A percentile compares a stretch with the other conserved stretches of the same genome.
Evolutionary conservation across 768 basidiomycete species (phyloP).

Genomic region (Tylopilus felleus): DNA sequence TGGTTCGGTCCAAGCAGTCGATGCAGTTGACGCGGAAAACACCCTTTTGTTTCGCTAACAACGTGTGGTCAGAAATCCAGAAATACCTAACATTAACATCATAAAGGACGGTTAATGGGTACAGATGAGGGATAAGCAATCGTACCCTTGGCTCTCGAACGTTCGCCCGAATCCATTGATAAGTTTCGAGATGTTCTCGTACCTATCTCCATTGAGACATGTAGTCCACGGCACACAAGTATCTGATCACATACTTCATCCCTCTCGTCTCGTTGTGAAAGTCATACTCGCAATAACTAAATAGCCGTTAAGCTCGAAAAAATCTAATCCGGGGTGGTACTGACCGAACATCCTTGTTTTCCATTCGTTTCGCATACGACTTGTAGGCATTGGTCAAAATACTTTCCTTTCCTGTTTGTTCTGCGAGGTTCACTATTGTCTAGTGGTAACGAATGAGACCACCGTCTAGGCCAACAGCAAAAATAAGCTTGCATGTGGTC

Average conservation of each 20-base stretch:
- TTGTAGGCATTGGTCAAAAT: conserved; percentile 75
- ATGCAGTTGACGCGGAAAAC: conserved; percentile 93
- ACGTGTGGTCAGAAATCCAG: conserved; percentile 69
- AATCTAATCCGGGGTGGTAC: conserved; percentile 17
- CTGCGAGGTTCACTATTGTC: conserved; percentile 87
- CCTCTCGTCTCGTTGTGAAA: conserved; percentile 93
- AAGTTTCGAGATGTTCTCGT: conserved; percentile 86
- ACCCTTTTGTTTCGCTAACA: conserved; percentile 80
- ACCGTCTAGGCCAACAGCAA: not conserved
- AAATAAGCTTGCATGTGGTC: conserved; percentile 59
- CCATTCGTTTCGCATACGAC: conserved; percentile 58
- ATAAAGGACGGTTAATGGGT: conserved; percentile 1
- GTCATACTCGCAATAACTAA: conserved; percentile 80
- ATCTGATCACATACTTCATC: conserved; percentile 69
- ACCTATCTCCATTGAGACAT: conserved; percentile 41
- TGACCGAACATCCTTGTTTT: conserved; percentile 54
- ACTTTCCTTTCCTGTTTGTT: conserved; percentile 86
- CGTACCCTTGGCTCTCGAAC: conserved; percentile 79
- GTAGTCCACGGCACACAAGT: not conserved
- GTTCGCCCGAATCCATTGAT: conserved; percentile 64
- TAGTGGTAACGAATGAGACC: conserved; percentile 29
- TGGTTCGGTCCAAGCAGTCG: conserved; percentile 92
- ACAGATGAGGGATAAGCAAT: not conserved
- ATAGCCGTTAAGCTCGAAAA: not conserved
- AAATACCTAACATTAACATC: conserved; percentile 54